phyloP scores from a whole-genome alignment of 31 red algal genomes.

The Asparagopsis taxiformis region DNA sequence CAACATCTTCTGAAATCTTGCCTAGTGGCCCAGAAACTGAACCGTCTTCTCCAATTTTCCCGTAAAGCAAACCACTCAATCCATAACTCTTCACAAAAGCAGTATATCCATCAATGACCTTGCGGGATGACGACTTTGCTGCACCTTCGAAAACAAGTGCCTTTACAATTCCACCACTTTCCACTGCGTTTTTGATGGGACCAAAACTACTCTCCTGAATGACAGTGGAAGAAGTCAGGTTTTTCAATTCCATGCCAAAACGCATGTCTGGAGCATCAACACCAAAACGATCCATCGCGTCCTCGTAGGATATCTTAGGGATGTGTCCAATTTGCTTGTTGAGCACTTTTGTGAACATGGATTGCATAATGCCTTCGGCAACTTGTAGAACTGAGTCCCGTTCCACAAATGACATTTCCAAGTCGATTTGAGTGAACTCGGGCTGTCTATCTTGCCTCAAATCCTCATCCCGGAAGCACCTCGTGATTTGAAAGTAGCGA shows the following conservation, averaged over 20 bases:
- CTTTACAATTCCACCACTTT: conserved; percentile 65
- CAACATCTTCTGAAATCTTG: conserved; percentile 44
- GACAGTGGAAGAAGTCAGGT: conserved; percentile 35
- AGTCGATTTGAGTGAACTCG: conserved; percentile 99
- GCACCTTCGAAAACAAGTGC: conserved; percentile 65
- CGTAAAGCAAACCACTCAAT: conserved; percentile 75
- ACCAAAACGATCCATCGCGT: conserved; percentile 91
- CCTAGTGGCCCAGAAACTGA: conserved; percentile 66
- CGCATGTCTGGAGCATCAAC: conserved; percentile 98
- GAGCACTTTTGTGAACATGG: conserved; percentile 63
- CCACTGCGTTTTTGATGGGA: conserved; percentile 44
- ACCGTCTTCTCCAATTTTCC: conserved; percentile 72
- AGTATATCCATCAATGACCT: conserved; percentile 89
- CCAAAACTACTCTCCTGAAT: conserved; percentile 45
- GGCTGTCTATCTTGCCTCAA: conserved; percentile 96
- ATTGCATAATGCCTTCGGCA: conserved; percentile 75
- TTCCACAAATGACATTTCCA: conserved; percentile 99
- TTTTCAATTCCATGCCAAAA: conserved; percentile 83
- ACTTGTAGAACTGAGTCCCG: conserved; percentile 79
- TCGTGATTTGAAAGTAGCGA: conserved; percentile 98
- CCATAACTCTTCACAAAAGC: conserved; percentile 85
- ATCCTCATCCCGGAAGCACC: conserved; percentile 99
- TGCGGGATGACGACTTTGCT: conserved; percentile 73
- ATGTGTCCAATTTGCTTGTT: conserved; percentile 44
- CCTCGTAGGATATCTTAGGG: conserved; percentile 87